These are phyloP conservation scores for Moricandia moricandioides DNA, from an alignment of 345 rosid genomes.

Conservation along the genomic window DNA sequence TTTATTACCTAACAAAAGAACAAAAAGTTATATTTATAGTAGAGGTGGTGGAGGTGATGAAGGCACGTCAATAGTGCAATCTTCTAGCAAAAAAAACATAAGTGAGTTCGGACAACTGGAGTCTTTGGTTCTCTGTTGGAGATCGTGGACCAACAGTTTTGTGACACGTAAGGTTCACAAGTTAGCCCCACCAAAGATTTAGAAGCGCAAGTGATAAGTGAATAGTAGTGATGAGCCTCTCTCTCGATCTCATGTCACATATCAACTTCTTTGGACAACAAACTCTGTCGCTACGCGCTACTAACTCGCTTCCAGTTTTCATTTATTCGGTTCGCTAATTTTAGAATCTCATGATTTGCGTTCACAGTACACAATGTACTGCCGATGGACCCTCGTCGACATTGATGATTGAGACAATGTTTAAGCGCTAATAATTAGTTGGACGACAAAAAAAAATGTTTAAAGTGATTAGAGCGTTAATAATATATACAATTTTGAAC, in stretches of 20 bases:
- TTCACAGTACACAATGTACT: not conserved
- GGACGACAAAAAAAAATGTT: not conserved
- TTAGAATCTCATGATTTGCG: not conserved
- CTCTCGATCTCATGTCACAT: not conserved
- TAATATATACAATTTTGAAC: not conserved
- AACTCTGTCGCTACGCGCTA: slow-evolving; percentile 30
- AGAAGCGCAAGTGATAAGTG: slow-evolving; percentile 10
- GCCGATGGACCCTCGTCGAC: slow-evolving; percentile 14
- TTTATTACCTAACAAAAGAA: slow-evolving; percentile 19
- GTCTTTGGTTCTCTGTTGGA: slow-evolving; percentile 32
- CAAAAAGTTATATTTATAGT: slow-evolving; percentile 3
- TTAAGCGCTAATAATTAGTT: not conserved
- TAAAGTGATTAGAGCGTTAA: not conserved
- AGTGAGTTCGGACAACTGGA: slow-evolving; percentile 18
- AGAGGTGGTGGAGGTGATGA: slow-evolving; percentile 38
- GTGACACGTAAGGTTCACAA: slow-evolving; percentile 28
- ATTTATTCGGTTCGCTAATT: not conserved
- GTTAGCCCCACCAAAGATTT: slow-evolving; percentile 15
- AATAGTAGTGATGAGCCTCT: not conserved
- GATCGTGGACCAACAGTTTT: slow-evolving; percentile 40
- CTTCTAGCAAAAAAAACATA: slow-evolving; percentile 8
- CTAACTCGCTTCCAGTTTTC: slow-evolving; percentile 7
- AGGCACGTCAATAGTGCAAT: slow-evolving; percentile 49
- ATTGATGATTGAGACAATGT: not conserved
- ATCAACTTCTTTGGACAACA: slow-evolving; percentile 17